phyloP scores from a whole-genome alignment of 106 monocot genomes.

The Xerophyta viscosa region DNA sequence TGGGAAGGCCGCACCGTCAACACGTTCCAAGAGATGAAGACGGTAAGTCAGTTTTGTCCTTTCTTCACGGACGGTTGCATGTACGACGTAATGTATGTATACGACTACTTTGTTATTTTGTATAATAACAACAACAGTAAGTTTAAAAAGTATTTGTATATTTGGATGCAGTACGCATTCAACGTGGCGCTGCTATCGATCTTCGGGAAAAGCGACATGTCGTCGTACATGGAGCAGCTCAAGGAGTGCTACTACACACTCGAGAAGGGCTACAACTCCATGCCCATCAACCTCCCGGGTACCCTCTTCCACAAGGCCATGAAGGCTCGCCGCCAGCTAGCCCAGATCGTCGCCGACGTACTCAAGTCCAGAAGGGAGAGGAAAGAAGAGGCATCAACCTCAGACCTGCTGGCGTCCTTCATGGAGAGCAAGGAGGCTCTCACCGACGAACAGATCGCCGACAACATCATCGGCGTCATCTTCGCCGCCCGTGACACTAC shows the following conservation, averaged over 20 bases:
- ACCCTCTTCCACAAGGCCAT: conserved; percentile 86
- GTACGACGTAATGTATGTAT: no score
- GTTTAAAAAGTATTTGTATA: no score
- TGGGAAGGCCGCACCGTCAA: conserved; percentile 67
- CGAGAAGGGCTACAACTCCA: conserved; percentile 93
- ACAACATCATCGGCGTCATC: conserved; percentile 92
- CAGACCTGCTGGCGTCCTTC: conserved; percentile 76
- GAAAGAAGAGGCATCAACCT: not conserved
- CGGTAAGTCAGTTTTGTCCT: conserved; percentile 20
- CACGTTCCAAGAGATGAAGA: conserved; percentile 89
- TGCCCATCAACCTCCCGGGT: conserved; percentile 91
- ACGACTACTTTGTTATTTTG: no score
- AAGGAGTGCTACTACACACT: conserved; percentile 70
- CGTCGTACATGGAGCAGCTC: conserved; percentile 51
- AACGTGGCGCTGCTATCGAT: conserved; percentile 82
- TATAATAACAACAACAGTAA: no score
- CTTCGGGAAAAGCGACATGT: conserved; percentile 58
- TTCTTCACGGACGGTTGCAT: no score
- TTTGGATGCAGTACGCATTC: conserved; percentile 86
- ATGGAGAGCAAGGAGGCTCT: conserved; percentile 59
- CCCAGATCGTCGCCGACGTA: conserved; percentile 40
- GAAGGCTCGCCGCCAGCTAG: conserved; percentile 60
- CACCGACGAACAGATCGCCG: conserved; percentile 73
- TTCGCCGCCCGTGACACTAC: conserved; percentile 93
- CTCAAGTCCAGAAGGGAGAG: conserved; percentile 36